Conservation (phyloP, 179 eudicot species). For the Spinacia oleracea region DNA sequence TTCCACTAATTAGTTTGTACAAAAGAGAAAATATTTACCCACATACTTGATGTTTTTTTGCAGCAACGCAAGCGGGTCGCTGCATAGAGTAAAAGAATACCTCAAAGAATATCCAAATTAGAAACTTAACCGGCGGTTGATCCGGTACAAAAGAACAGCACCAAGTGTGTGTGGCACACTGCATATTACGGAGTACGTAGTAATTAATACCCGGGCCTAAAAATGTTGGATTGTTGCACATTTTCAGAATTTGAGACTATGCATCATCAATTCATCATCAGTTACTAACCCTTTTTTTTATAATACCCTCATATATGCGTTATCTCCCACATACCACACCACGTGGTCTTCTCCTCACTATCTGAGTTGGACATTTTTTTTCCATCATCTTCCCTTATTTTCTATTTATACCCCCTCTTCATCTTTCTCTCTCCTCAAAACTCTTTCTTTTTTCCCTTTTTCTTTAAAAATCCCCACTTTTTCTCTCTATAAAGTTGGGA, state of each 20-base stretch:
- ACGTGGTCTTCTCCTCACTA: constrained; percentile 19
- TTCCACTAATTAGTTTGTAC: no score
- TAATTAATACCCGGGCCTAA: no score
- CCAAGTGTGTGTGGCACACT: background rate
- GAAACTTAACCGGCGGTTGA: background rate
- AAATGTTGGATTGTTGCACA: background rate
- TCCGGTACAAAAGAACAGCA: background rate
- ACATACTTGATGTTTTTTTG: no score
- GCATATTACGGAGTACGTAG: no score
- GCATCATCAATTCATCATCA: background rate
- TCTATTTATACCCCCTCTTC: constrained; percentile 9
- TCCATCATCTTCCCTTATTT: background rate
- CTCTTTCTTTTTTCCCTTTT: background rate
- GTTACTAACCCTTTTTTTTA: background rate
- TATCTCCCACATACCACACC: constrained; percentile 14
- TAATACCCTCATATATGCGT: background rate
- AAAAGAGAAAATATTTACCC: background rate
- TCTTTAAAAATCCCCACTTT: no score
- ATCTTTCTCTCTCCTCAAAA: background rate
- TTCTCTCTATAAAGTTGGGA: background rate
- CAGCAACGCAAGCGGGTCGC: background rate
- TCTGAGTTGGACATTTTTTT: constrained; percentile 6
- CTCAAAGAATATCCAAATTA: no score
- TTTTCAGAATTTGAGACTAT: no score
- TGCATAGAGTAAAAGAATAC: no score